Conservation (phyloP, 2,329 filamentous ascomycete genomes). For the Colletotrichum sp. region DNA sequence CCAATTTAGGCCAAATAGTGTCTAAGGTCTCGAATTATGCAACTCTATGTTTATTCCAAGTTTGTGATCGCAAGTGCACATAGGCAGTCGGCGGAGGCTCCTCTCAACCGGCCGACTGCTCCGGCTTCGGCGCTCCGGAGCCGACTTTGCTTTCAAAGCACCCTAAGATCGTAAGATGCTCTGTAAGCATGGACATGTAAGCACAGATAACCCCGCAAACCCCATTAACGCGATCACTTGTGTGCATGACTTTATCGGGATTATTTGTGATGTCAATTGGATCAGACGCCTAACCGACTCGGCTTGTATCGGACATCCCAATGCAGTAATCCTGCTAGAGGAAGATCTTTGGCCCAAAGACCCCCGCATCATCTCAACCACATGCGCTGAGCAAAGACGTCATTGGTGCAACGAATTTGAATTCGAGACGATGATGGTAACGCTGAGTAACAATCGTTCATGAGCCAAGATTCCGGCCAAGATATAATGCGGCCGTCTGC, state of each 20-base stretch:
- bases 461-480: neutral
- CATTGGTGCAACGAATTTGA: neutral
- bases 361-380: neutral
- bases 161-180: neutral
- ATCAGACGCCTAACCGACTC: neutral
- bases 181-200: neutral
- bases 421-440: neutral
- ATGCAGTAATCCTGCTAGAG: neutral
- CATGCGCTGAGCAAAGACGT: neutral
- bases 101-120: neutral
- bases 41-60: neutral
- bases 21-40: neutral
- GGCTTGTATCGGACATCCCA: neutral
- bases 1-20: neutral
- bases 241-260: neutral
- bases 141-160: neutral
- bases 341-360: neutral
- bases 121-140: neutral
- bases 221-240: neutral
- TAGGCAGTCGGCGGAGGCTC: neutral
- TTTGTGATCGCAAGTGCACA: neutral
- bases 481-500: neutral
- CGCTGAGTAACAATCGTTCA: neutral
- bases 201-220: neutral
- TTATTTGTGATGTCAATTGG: neutral